Evolutionary conservation across 2,329 filamentous ascomycete genomes (phyloP), one percentile per base, ranked within the genome.

Genomic region (Zymoseptoria tritici): DNA sequence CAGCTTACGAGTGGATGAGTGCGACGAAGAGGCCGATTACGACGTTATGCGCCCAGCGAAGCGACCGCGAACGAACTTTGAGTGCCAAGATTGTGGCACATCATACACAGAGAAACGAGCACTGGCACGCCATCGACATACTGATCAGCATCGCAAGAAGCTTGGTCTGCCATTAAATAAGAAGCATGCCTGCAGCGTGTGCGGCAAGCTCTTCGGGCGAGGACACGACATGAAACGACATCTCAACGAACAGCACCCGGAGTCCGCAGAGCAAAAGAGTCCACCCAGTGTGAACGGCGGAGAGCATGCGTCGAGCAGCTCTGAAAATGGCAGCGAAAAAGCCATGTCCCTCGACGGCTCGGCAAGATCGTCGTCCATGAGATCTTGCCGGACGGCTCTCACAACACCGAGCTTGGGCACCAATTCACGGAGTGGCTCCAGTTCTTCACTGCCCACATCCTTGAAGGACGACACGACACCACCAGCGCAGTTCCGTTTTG

Each of bases 101-200:
- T 61, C 60, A 2, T 69, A 68, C 54, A 69, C 67, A 5, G 65
- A 68, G 58, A 68, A 68, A 56, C 61, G 67, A 22, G 67, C 67
- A 0, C 58, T 68, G 21, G 67, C 67, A 9, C 62, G 67, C 29
- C 67, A 70, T 56, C 62, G 63, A 49, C 66, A 70, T 51, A 66
- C 66, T 16, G 66, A 67, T 21, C 63, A 62, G 51, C 67, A 70
- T 56, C 64, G 64, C 1, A 60, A 62, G 53, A 64, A 64, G 53
- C 56, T 66, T 2, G 67, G 67, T 2, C 60, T 68, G 16, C 64
- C 65, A 36, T 64, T 63, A 7, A 60, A 66, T 29, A 65, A 63
- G 54, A 67, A 67, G 58, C 62, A 67, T 59, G 55, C 61, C 2
- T 70, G 67, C 42, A 54, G 57, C 5, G 58, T 63, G 13, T 70